Base-by-base conservation (phyloP, 2,329 filamentous ascomycete species). In the Cercospora zeae-maydis region DNA sequence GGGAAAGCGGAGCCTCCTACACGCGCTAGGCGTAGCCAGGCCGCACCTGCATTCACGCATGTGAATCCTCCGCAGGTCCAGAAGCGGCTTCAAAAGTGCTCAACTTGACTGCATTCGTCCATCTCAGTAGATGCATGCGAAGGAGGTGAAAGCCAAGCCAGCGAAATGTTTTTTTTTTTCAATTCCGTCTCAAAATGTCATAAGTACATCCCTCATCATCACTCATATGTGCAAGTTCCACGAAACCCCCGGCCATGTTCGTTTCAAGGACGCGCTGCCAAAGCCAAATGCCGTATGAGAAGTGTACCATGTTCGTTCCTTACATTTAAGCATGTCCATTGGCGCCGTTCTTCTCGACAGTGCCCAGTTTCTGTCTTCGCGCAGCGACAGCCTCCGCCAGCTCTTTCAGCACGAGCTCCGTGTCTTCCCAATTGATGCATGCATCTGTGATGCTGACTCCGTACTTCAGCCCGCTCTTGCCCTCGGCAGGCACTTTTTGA, bases 361-460 rank as follows among this genome's bases (percentile, higher is more conserved):
- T 59, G 3, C 67, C 66, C 27, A 69, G 55, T 66, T 82, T 84
- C 67, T 82, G 82, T 75, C 90, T 85, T 72, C 92, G 85, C 75
- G 88, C 84, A 75, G 88, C 87, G 59, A 97, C 91, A 30, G 92
- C 90, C 58, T 87, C 84, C 16, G 93, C 93, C 49, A 99, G 84
- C 56, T 82, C 82, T 68, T 89, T 88, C 10, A 98, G 85, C 1
- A 93, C 89, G 0, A 80, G 79, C 71, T 93, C 88, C 3, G 95
- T 98, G 71, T 96, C 91, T 66, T 93, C 87, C 93, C 93, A 98
- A 77, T 88, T 83, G 75, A 99, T 97, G 79, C 95, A 99, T 54
- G 95, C 93, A 78, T 99, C 95, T 0, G 95, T 99, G 77, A 98
- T 98, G 76, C 90, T 95, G 74, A 98, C 90, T 71, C 95, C 95